Base-by-base conservation (phyloP, 2,329 filamentous ascomycete species). In the Sarocladium kiliense region DNA sequence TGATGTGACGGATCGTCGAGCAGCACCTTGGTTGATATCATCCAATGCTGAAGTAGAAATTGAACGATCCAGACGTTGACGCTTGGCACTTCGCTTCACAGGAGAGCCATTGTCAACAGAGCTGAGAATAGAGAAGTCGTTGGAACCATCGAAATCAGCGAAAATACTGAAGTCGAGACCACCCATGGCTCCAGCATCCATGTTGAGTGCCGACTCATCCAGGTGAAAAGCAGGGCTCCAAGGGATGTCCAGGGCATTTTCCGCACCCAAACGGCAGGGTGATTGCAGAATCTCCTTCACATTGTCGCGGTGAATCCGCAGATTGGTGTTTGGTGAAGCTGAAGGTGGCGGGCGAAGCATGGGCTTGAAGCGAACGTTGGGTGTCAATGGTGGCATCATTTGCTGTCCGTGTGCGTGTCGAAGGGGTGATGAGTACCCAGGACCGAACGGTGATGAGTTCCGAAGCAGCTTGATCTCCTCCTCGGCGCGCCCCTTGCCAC, bases 401-500 rank as follows among this genome's bases (percentile, higher is more conserved):
- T 86, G 82, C 39, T 75, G 77, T 51, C 84, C 81, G 60, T 77
- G 66, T 54, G 67, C 56, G 64, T 77, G 74, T 34, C 86, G 82
- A 14, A 88, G 69, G 2, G 88, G 88, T 2, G 88, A 91, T 2
- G 88, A 91, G 2, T 86, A 87, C 18, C 75, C 68, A 9, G 81
- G 79, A 34, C 77, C 70, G 14, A 96, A 92, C 64, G 92, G 93
- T 2, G 91, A 96, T 1, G 93, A 97, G 59, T 89, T 89, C 61
- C 94, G 88, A 54, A 97, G 87, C 39, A 93, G 89, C 45, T 89
- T 89, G 75, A 99, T 97, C 71, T 97, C 94, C 64, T 95, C 92
- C 70, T 97, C 94, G 16, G 94, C 94, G 58, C 57, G 55, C 14
- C 55, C 57, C 37, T 44, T 47, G 9, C 47, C 47, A 5, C 49